Evolutionary conservation across 805 yeast species (phyloP).

Genomic region (Ogataea nakhonphanomensis): DNA sequence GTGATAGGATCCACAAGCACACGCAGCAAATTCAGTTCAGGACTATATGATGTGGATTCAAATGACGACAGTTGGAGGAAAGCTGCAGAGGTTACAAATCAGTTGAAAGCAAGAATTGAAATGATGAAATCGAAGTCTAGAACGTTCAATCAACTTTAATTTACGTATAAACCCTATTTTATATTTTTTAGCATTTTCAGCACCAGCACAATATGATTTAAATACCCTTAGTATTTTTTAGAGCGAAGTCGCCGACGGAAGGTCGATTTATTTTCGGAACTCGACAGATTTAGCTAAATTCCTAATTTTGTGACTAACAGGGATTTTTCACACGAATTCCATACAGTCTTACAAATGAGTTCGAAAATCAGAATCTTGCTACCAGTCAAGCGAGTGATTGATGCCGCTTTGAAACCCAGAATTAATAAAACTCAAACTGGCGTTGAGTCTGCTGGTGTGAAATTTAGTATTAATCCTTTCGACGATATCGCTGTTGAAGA

Average conservation of each 20-base stretch:
- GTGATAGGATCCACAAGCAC: constrained; percentile 13
- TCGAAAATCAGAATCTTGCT: constrained; percentile 71
- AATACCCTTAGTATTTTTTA: constrained; percentile 1
- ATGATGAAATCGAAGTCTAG: constrained; percentile 70
- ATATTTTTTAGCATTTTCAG: neutral
- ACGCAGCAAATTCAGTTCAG: constrained; percentile 19
- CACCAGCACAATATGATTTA: neutral
- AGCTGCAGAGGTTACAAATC: constrained; percentile 86
- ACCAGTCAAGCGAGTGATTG: constrained; percentile 93
- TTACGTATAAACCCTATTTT: neutral
- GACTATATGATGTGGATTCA: constrained; percentile 36
- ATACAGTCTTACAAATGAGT: constrained; percentile 26
- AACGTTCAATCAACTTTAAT: constrained; percentile 23
- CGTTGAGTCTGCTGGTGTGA: constrained; percentile 83
- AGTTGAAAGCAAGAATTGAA: constrained; percentile 81
- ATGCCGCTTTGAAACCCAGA: constrained; percentile 89
- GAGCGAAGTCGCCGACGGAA: constrained; percentile 6
- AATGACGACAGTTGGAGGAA: constrained; percentile 78
- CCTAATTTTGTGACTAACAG: neutral
- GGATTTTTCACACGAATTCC: neutral
- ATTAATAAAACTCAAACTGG: constrained; percentile 83
- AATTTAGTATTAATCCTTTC: constrained; percentile 92
- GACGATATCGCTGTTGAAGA: constrained; percentile 98
- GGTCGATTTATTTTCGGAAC: neutral
- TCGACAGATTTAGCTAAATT: neutral